A percentile compares a stretch with the other conserved stretches of the same genome.
Evolutionary conservation across 2,329 filamentous ascomycete genomes (phyloP).

Genomic region (Scortechinia acanthostroma): DNA sequence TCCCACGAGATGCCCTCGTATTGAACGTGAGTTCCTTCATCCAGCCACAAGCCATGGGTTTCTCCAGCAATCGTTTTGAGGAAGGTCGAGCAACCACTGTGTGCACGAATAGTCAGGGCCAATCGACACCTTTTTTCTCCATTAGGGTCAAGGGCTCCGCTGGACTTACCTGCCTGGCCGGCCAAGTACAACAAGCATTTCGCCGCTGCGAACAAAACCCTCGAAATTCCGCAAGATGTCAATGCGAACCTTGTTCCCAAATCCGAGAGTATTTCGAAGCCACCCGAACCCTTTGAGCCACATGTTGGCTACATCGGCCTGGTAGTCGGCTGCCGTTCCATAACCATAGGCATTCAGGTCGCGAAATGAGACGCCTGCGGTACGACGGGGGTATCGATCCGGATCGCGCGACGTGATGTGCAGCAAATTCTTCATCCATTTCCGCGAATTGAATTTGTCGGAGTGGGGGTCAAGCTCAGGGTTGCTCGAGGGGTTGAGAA

Average conservation of each 20-base stretch:
- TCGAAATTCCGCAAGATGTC: conserved; percentile 66
- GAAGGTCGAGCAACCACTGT: conserved; percentile 73
- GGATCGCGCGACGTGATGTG: conserved; percentile 41
- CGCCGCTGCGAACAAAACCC: conserved; percentile 61
- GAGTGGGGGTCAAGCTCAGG: conserved; percentile 37
- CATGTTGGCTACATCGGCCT: conserved; percentile 59
- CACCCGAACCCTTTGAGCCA: conserved; percentile 39
- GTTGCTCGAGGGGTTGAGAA: conserved; percentile 9
- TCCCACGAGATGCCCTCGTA: conserved; percentile 59
- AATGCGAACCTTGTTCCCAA: conserved; percentile 44
- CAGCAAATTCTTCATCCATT: conserved; percentile 55
- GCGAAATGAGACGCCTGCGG: conserved; percentile 58
- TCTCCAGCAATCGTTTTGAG: conserved; percentile 80
- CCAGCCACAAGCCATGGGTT: conserved; percentile 71
- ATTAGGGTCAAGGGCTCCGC: background rate
- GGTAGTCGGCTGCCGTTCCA: conserved; percentile 63
- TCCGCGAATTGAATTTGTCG: conserved; percentile 40
- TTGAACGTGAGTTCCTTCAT: conserved; percentile 68
- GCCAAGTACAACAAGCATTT: conserved; percentile 71
- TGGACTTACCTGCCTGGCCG: conserved; percentile 40
- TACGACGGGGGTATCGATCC: conserved; percentile 39
- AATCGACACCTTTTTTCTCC: background rate
- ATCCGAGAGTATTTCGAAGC: conserved; percentile 39
- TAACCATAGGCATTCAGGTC: conserved; percentile 65
- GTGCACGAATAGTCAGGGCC: background rate